Evolutionary conservation across 2,329 filamentous ascomycete species (phyloP).

Genomic region (Talaromyces albobiverticillius): DNA sequence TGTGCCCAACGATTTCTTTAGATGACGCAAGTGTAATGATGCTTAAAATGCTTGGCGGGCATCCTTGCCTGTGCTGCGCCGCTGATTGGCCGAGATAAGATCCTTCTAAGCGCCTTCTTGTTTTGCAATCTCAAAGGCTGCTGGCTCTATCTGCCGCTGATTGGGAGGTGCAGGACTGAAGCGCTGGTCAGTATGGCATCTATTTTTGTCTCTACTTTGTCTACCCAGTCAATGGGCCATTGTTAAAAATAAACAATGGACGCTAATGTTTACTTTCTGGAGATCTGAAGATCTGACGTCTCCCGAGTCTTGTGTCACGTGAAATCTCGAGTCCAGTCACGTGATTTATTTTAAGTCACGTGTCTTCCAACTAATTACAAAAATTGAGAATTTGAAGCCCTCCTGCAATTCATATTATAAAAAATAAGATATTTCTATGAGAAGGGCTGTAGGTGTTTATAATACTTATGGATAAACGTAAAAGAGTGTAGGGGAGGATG

Average conservation of each 20-base stretch:
- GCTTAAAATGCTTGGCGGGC: constrained; percentile 4
- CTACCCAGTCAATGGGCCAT: background rate
- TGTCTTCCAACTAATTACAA: too few relatives aligned
- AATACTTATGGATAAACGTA: too few relatives aligned
- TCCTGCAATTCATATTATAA: too few relatives aligned
- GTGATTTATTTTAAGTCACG: too few relatives aligned
- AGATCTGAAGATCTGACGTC: too few relatives aligned
- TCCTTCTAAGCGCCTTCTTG: constrained; percentile 6
- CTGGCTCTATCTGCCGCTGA: background rate
- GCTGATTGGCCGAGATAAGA: background rate
- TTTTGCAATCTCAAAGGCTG: background rate
- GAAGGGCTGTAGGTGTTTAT: too few relatives aligned
- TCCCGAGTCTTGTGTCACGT: too few relatives aligned
- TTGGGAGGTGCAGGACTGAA: background rate
- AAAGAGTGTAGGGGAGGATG: too few relatives aligned
- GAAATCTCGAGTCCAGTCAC: too few relatives aligned
- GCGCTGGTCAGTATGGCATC: background rate
- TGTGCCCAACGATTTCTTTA: too few relatives aligned
- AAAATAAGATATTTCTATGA: too few relatives aligned
- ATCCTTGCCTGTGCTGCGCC: background rate
- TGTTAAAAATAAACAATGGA: background rate
- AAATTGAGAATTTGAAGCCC: too few relatives aligned
- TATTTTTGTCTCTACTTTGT: background rate
- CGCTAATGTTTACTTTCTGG: background rate
- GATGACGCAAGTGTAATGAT: background rate